Conservation (phyloP, 2,329 filamentous ascomycete genomes). For the Trichoderma harzianum region DNA sequence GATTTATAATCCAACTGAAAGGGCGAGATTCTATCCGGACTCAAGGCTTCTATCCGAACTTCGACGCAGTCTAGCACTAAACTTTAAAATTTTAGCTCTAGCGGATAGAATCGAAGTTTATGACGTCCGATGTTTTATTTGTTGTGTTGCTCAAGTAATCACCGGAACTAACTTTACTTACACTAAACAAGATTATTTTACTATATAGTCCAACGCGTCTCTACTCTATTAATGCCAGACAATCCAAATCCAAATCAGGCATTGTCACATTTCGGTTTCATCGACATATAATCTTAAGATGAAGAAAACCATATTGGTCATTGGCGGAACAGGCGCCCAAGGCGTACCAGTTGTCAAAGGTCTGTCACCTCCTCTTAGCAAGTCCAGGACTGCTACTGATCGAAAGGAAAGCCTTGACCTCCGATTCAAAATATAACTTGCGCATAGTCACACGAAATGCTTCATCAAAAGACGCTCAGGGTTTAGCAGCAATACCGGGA, state of each 20-base stretch:
- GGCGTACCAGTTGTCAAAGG: background rate
- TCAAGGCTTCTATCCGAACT: background rate
- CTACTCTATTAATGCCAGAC: background rate
- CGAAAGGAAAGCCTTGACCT: background rate
- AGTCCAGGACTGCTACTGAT: background rate
- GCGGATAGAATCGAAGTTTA: background rate
- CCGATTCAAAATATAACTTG: background rate
- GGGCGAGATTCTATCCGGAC: background rate
- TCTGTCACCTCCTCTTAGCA: background rate
- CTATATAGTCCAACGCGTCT: background rate
- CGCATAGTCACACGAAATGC: background rate
- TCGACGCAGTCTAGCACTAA: background rate
- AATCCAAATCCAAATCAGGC: too few species aligned
- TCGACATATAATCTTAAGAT: background rate
- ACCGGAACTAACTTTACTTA: background rate
- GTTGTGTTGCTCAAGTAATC: background rate
- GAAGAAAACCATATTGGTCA: background rate
- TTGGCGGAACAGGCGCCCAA: background rate
- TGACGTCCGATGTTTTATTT: background rate
- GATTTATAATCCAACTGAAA: background rate
- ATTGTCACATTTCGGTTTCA: too few species aligned
- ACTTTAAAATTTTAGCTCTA: background rate
- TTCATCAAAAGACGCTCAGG: background rate
- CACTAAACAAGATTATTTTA: background rate
- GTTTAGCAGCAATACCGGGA: background rate